A percentile compares a stretch with the other conserved stretches of the same genome.
phyloP scores from a whole-genome alignment of 2,329 filamentous ascomycete genomes.

The Sporothrix euskadiensis region DNA sequence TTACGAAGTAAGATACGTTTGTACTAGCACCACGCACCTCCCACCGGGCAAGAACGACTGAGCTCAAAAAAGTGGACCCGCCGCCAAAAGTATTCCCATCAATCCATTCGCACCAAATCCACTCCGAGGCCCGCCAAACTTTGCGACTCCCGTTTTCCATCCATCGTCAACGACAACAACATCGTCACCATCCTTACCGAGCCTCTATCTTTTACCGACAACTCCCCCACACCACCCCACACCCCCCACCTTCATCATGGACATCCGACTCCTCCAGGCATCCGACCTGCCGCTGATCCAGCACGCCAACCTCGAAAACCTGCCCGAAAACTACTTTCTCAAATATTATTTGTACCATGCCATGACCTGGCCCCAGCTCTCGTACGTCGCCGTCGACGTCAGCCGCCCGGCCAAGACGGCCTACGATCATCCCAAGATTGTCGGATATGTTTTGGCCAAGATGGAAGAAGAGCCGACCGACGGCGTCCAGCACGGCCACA shows the following conservation, averaged over 20 bases:
- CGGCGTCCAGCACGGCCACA: constrained; percentile 90
- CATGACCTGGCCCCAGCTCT: constrained; percentile 95
- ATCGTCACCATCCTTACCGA: background rate
- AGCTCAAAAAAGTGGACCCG: background rate
- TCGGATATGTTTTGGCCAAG: constrained; percentile 98
- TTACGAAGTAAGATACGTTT: no score
- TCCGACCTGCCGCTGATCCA: constrained; percentile 90
- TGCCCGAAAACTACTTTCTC: constrained; percentile 99
- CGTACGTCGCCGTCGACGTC: constrained; percentile 92
- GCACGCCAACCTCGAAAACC: constrained; percentile 97
- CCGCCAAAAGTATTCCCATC: constrained; percentile 10
- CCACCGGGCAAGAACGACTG: background rate
- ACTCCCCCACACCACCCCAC: background rate
- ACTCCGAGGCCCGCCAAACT: constrained; percentile 15
- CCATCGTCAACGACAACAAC: background rate
- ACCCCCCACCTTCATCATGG: constrained; percentile 60
- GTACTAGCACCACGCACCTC: background rate
- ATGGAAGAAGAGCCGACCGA: constrained; percentile 98
- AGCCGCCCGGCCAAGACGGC: constrained; percentile 73
- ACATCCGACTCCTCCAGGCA: constrained; percentile 82
- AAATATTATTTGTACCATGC: constrained; percentile 99
- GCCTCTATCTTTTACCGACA: background rate
- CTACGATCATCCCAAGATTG: constrained; percentile 93
- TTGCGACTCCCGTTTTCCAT: constrained; percentile 8
- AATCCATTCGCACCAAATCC: constrained; percentile 20